Conservation (phyloP, 371 early-diverging fungal species). For the Apophysomyces trapeziformis region DNA sequence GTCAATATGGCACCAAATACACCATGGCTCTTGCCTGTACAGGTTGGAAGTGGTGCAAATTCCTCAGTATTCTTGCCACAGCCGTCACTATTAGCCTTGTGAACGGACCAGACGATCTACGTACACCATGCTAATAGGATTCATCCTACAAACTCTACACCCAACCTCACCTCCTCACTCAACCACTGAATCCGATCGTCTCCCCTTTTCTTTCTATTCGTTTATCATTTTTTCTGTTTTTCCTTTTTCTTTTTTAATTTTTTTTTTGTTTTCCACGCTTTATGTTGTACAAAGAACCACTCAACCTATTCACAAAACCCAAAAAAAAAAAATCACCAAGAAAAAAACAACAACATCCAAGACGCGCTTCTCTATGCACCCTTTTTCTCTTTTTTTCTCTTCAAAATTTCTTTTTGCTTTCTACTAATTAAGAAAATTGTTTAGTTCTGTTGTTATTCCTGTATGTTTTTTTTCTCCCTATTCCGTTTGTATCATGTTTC, state of each 20-base stretch:
- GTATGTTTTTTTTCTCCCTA: conserved; percentile 7
- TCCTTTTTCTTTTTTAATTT: neutral
- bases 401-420: conserved; percentile 3
- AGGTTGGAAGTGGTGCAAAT: conserved; percentile 63
- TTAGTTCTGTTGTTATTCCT: neutral
- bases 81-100: conserved; percentile 59
- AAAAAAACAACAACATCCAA: conserved; percentile 3
- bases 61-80: conserved; percentile 57
- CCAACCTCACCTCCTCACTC: neutral
- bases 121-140: neutral
- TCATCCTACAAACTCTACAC: neutral
- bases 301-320: neutral
- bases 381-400: conserved; percentile 2
- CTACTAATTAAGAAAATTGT: conserved; percentile 14
- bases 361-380: conserved; percentile 5
- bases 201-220: conserved; percentile 2
- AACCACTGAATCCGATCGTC: neutral
- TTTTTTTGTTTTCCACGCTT: neutral
- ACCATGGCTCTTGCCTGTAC: conserved; percentile 16
- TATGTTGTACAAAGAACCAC: conserved; percentile 7
- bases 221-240: conserved; percentile 9
- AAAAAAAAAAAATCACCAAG: neutral
- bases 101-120: conserved; percentile 61
- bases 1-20: conserved; percentile 17
- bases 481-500: conserved; percentile 6